A percentile compares a stretch with the other conserved stretches of the same genome.
These are phyloP conservation scores for Pseudogymnoascus sp. DNA, from an alignment of 2,329 filamentous ascomycete genomes.

Conservation along the genomic window DNA sequence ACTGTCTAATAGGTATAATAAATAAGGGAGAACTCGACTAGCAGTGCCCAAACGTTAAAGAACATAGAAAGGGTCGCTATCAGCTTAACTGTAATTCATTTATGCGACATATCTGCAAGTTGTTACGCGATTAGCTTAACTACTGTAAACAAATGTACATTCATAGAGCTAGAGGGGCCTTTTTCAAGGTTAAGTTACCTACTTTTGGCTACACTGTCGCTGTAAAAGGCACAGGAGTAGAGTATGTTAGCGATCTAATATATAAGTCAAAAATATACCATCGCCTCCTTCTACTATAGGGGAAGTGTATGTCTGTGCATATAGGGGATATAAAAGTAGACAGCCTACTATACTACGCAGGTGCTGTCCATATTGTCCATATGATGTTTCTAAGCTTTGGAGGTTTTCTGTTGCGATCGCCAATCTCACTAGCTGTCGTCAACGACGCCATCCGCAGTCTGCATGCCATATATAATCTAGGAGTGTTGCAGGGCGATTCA, in stretches of 20 bases:
- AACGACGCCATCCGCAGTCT: neutral
- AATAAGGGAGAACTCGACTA: neutral
- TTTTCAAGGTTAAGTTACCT: slow-evolving; percentile 35
- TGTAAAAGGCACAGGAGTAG: slow-evolving; percentile 32
- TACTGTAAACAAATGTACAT: neutral
- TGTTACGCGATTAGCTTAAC: neutral
- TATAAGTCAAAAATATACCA: slow-evolving; percentile 31
- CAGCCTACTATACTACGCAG: neutral
- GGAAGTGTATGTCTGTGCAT: slow-evolving; percentile 30
- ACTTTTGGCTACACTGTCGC: slow-evolving; percentile 36
- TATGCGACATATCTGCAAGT: neutral
- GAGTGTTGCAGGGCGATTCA: neutral
- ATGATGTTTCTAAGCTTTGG: neutral
- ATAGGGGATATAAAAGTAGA: slow-evolving; percentile 22
- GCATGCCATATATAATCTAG: neutral
- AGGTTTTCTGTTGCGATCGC: neutral
- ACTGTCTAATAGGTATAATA: neutral
- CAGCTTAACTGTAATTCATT: neutral
- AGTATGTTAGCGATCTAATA: slow-evolving; percentile 29
- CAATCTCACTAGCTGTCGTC: neutral
- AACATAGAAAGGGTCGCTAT: neutral
- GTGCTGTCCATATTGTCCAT: neutral
- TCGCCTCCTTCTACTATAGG: slow-evolving; percentile 28
- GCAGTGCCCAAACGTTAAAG: neutral
- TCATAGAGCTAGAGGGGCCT: slow-evolving; percentile 29